phyloP scores from a whole-genome alignment of 768 basidiomycete species.

The Pleurotus giganteus region DNA sequence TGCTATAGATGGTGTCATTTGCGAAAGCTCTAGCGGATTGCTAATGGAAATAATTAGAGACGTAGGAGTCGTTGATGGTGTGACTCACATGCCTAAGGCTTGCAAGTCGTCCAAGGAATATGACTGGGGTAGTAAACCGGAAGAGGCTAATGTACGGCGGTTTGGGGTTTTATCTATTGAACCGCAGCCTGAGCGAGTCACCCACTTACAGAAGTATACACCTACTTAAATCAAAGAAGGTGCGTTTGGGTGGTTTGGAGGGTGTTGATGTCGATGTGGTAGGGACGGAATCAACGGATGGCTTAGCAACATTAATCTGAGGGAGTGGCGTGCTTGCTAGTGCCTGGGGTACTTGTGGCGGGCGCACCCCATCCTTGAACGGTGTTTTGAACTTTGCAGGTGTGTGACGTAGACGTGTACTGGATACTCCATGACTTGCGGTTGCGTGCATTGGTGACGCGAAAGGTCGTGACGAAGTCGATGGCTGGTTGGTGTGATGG shows the following conservation, averaged over 20 bases:
- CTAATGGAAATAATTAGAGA: conserved; percentile 19
- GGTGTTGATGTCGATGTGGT: background rate
- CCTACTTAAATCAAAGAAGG: conserved; percentile 49
- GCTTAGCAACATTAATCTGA: background rate
- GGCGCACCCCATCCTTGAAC: conserved; percentile 54
- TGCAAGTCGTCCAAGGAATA: conserved; percentile 43
- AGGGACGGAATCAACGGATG: background rate
- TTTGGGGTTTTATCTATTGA: conserved; percentile 28
- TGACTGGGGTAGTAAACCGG: conserved; percentile 49
- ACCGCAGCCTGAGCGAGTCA: background rate
- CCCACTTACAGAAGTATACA: background rate
- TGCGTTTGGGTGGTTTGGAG: conserved; percentile 12
- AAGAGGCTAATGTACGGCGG: conserved; percentile 45
- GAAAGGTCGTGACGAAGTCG: conserved; percentile 22
- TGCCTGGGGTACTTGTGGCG: conserved; percentile 13
- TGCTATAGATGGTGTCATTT: conserved; percentile 55
- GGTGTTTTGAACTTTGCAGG: conserved; percentile 44
- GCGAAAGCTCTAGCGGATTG: conserved; percentile 45
- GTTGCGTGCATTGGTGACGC: conserved; percentile 9
- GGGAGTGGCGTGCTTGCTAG: conserved; percentile 9
- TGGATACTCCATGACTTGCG: conserved; percentile 8
- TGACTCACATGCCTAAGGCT: conserved; percentile 50
- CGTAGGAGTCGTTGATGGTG: conserved; percentile 1
- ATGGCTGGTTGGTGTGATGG: background rate
- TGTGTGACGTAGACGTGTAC: conserved; percentile 19